Conservation (phyloP, 225 moss, liverwort and hornwort genomes). For the Climacium dendroides region DNA sequence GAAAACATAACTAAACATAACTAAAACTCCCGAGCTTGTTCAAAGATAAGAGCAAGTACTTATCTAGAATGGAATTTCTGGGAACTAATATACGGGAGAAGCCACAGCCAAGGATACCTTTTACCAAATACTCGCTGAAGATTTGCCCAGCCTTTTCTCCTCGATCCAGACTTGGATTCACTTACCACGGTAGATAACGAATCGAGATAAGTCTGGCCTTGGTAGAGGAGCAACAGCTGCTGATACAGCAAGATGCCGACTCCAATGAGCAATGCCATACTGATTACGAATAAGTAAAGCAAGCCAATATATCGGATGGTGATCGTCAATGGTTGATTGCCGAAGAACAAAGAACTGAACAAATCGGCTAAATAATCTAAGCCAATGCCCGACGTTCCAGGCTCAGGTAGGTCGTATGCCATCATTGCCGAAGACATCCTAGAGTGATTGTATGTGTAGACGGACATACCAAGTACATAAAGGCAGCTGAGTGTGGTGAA, state of each 20-base stretch:
- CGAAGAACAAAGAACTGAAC: constrained; percentile 21
- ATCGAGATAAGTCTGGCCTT: constrained; percentile 69
- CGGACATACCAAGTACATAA: constrained; percentile 64
- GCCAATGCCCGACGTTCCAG: background rate
- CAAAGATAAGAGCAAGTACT: background rate
- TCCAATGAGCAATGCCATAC: constrained; percentile 51
- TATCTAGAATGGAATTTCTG: constrained; percentile 48
- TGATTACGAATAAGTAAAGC: constrained; percentile 46
- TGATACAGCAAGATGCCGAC: constrained; percentile 70
- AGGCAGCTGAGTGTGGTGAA: constrained; percentile 54
- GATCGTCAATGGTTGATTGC: constrained; percentile 9
- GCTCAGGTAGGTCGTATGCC: background rate
- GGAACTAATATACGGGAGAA: constrained; percentile 18
- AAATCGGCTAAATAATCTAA: constrained; percentile 13
- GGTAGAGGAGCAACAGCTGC: constrained; percentile 59
- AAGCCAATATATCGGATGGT: constrained; percentile 42
- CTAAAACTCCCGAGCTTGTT: background rate
- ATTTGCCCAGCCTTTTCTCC: constrained; percentile 56
- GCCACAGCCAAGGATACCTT: constrained; percentile 33
- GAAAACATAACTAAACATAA: background rate
- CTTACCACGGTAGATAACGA: constrained; percentile 13
- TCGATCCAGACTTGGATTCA: background rate
- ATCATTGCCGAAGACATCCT: constrained; percentile 15
- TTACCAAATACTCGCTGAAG: constrained; percentile 59
- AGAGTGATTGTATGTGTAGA: constrained; percentile 40